phyloP scores from a whole-genome alignment of 2,329 filamentous ascomycete genomes.

The Colletotrichum sp. region DNA sequence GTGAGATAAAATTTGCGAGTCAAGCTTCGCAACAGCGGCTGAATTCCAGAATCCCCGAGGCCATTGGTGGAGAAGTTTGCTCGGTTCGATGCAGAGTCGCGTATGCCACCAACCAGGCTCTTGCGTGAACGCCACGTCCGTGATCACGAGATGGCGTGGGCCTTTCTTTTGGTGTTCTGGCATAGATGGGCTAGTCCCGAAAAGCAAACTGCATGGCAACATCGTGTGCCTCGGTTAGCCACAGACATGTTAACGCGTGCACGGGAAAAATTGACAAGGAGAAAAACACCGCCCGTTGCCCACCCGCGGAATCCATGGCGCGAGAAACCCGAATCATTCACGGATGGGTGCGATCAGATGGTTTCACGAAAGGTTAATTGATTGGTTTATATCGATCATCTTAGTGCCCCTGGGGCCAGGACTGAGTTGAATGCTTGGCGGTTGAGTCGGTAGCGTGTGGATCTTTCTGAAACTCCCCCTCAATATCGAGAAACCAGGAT shows the following conservation, averaged over 20 bases:
- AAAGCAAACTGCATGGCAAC: background rate
- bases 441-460: background rate
- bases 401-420: background rate
- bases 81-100: background rate
- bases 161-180: background rate
- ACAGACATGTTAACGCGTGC: background rate
- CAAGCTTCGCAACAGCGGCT: background rate
- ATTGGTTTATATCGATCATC: slow-evolving; percentile 4
- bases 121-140: background rate
- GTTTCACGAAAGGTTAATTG: background rate
- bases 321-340: background rate
- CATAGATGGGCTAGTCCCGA: background rate
- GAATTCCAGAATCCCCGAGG: background rate
- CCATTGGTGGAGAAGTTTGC: background rate
- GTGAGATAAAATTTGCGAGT: background rate
- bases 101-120: background rate
- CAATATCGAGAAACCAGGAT: background rate
- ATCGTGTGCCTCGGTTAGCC: background rate
- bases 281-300: background rate
- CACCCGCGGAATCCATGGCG: background rate
- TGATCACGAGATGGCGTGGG: background rate
- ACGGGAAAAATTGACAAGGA: background rate
- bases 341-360: background rate
- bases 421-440: background rate
- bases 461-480: background rate